phyloP scores from a whole-genome alignment of 2,329 filamentous ascomycete genomes.

The Periglandula ipomoeae region DNA sequence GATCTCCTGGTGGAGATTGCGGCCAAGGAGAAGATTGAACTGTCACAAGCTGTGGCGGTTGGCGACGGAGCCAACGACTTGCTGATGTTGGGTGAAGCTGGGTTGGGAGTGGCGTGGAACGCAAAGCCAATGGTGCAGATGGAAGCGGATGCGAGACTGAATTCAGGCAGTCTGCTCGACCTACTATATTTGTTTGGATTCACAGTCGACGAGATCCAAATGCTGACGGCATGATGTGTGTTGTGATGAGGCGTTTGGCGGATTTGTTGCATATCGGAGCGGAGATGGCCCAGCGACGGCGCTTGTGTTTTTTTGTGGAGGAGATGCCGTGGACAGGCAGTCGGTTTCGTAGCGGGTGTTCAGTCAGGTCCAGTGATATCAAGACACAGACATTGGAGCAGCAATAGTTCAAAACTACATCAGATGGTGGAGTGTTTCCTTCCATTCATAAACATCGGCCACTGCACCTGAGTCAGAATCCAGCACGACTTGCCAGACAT shows the following conservation, averaged over 20 bases:
- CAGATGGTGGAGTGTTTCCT: not conserved
- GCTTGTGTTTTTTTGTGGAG: not conserved
- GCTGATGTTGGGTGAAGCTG: slow-evolving; percentile 67
- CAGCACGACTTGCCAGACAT: not conserved
- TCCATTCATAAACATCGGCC: not conserved
- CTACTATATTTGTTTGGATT: slow-evolving; percentile 68
- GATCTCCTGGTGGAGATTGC: slow-evolving; percentile 65
- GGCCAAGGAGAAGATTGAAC: slow-evolving; percentile 51
- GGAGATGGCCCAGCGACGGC: not conserved
- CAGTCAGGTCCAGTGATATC: not conserved
- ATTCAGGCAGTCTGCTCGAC: slow-evolving; percentile 61
- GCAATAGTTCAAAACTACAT: not conserved
- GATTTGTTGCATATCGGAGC: not conserved
- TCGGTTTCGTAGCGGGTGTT: not conserved
- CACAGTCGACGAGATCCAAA: slow-evolving; percentile 47
- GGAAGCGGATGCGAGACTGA: slow-evolving; percentile 64
- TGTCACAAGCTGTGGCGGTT: slow-evolving; percentile 62
- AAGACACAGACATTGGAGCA: not conserved
- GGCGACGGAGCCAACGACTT: slow-evolving; percentile 80
- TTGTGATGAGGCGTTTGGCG: not conserved
- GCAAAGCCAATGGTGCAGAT: slow-evolving; percentile 76
- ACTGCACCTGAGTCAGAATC: not conserved
- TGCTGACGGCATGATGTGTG: slow-evolving; percentile 12
- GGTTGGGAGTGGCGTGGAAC: slow-evolving; percentile 73
- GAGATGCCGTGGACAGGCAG: not conserved